Base-by-base conservation (phyloP, 148 eudicot species). In the Beta vulgaris region DNA sequence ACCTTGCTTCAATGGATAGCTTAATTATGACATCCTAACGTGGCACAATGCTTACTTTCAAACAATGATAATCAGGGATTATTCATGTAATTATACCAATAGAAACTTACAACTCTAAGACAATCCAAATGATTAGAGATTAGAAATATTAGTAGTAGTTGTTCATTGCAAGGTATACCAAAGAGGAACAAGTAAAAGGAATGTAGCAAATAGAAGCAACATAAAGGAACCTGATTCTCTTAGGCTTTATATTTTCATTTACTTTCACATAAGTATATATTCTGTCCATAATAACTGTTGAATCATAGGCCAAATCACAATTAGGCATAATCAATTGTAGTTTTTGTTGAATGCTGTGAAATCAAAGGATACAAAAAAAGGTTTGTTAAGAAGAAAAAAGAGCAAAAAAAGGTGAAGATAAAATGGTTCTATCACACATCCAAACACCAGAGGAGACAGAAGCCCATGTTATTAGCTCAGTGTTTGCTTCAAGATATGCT, bases 401-500 rank as follows among this genome's bases (percentile, higher is more conserved):
- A n/a, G n/a, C n/a, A n/a, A n/a, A n/a, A n/a, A n/a, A n/a, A n/a
- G n/a, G n/a, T n/a, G n/a, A n/a, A n/a, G n/a, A n/a, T n/a, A n/a
- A 40, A 69, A 82, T 82, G 84, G 84, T 78, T 54, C 43, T 82
- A 40, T 78, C 84, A 19, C 3, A 19, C 16, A 39, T 82, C n/a
- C 23, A 77, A 15, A 44, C 75, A 54, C 61, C 54, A 18, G 84
- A 74, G 44, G 84, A 82, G 42, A 43, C 72, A 4, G 84, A 74
- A 64, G 57, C 75, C 9, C 57, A 65, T 36, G 44, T 74, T 31
- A 78, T 78, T 63, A 64, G 81, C 73, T 54, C 84, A 0, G 68
- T 82, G 9, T 84, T 84, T 31, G 86, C 84, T 64, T 84, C 86
- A 12, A 80, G 86, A 80, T 84, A 84, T 35, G 86, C 59, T 26